A percentile compares a stretch with the other conserved stretches of the same genome.
phyloP scores from a whole-genome alignment of 75 land plant genomes.

The Pinus albicaulis region DNA sequence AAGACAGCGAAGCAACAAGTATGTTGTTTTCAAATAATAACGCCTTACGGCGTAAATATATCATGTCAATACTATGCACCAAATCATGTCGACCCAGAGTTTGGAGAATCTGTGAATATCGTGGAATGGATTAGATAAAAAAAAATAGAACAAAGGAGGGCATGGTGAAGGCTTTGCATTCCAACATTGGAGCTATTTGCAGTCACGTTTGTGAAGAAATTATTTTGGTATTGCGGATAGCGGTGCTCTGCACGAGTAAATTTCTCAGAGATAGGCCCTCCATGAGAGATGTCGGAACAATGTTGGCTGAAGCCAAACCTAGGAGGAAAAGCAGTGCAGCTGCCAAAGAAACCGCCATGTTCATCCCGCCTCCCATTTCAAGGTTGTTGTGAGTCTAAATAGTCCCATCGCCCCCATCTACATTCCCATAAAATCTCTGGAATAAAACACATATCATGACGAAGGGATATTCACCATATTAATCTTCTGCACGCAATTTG shows the following conservation, averaged over 20 bases:
- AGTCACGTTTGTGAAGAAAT: slow-evolving; percentile 77
- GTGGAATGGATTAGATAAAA: slow-evolving; percentile 57
- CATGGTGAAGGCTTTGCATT: slow-evolving; percentile 50
- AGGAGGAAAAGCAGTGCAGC: slow-evolving; percentile 49
- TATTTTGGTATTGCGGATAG: slow-evolving; percentile 70
- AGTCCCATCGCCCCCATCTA: not conserved
- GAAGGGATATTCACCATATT: no score
- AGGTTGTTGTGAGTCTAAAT: slow-evolving; percentile 26
- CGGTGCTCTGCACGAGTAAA: slow-evolving; percentile 81
- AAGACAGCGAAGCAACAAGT: no score
- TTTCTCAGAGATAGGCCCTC: slow-evolving; percentile 86
- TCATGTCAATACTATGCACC: no score
- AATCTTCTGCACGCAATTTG: no score
- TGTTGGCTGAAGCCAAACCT: slow-evolving; percentile 73
- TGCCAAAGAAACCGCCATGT: slow-evolving; percentile 6
- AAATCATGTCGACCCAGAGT: slow-evolving; percentile 54
- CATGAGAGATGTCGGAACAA: slow-evolving; percentile 78
- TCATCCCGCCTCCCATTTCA: slow-evolving; percentile 41
- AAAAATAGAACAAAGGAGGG: slow-evolving; percentile 29
- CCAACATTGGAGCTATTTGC: slow-evolving; percentile 43
- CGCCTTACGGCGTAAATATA: no score
- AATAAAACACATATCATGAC: no score
- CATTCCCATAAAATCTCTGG: no score
- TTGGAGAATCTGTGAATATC: slow-evolving; percentile 57
- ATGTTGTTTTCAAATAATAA: no score